phyloP scores from a whole-genome alignment of 2,329 filamentous ascomycete species.

The Fusarium sp. region DNA sequence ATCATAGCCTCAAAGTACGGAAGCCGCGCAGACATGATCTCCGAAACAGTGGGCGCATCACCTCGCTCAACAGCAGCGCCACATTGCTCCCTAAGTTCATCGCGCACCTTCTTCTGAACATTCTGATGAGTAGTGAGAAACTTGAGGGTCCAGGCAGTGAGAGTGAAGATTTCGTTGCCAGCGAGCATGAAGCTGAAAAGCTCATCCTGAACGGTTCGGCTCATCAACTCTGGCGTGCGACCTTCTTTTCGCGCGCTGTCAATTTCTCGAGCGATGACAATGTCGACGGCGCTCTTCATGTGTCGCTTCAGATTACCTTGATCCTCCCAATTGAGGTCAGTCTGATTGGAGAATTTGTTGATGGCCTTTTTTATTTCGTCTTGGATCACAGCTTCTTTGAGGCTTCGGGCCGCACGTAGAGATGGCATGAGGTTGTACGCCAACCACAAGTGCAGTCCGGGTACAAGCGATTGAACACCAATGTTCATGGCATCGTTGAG shows the following conservation, averaged over 20 bases:
- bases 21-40: not conserved
- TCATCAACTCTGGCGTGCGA: fast-evolving
- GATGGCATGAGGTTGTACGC: not conserved
- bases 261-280: not conserved
- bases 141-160: not conserved
- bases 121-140: not conserved
- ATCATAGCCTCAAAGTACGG: not conserved
- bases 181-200: not conserved
- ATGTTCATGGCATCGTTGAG: constrained; percentile 1
- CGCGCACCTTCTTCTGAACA: not conserved
- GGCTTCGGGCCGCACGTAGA: not conserved
- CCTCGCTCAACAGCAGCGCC: not conserved
- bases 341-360: not conserved
- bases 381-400: not conserved
- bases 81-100: not conserved
- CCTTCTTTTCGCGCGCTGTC: not conserved
- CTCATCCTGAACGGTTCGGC: not conserved
- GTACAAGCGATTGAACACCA: not conserved
- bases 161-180: not conserved
- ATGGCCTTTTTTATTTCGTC: not conserved
- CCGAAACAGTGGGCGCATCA: not conserved
- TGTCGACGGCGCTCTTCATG: not conserved
- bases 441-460: not conserved
- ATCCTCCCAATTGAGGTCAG: not conserved
- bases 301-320: not conserved